Percentiles rank a stretch among this genome's conserved stretches.
These are phyloP conservation scores for Agaricales sp. DNA, from an alignment of 1,284 basidiomycete genomes.

Conservation along the genomic window DNA sequence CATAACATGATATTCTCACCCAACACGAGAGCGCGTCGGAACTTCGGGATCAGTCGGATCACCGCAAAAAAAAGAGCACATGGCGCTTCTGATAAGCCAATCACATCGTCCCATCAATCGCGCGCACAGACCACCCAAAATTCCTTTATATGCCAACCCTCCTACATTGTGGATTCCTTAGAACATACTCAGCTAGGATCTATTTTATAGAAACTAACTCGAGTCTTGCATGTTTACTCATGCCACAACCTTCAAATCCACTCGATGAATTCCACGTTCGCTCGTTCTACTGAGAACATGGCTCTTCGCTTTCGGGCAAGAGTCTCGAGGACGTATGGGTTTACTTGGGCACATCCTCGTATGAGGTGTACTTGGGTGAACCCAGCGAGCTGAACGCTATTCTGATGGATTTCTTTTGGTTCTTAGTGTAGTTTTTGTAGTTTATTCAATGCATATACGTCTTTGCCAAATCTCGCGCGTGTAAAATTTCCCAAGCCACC, in stretches of 20 bases:
- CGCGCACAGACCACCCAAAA: conserved; percentile 25
- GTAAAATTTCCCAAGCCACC: too few species aligned
- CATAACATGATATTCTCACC: too few species aligned
- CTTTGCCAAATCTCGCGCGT: too few species aligned
- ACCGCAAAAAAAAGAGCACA: too few species aligned
- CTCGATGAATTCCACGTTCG: conserved; percentile 62
- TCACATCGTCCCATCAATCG: not conserved
- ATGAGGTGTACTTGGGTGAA: conserved; percentile 23
- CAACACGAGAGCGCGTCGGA: too few species aligned
- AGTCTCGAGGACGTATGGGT: conserved; percentile 72
- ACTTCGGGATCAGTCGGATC: too few species aligned
- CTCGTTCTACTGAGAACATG: conserved; percentile 76
- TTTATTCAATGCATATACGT: too few species aligned
- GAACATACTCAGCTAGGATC: conserved; percentile 84
- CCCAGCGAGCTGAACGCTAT: conserved; percentile 61
- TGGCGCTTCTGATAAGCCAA: too few species aligned
- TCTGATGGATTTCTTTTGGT: conserved; percentile 56
- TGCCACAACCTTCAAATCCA: conserved; percentile 75
- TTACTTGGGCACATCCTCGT: conserved; percentile 23
- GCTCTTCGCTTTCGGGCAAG: conserved; percentile 20
- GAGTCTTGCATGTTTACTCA: conserved; percentile 83
- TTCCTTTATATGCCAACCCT: conserved; percentile 27
- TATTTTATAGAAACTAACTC: conserved; percentile 83
- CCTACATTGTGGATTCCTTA: conserved; percentile 27
- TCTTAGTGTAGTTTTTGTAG: not conserved